A percentile compares a stretch with the other conserved stretches of the same genome.
Evolutionary conservation across 495 filamentous ascomycete species (phyloP).

Genomic region (Penicillium bovifimosum): DNA sequence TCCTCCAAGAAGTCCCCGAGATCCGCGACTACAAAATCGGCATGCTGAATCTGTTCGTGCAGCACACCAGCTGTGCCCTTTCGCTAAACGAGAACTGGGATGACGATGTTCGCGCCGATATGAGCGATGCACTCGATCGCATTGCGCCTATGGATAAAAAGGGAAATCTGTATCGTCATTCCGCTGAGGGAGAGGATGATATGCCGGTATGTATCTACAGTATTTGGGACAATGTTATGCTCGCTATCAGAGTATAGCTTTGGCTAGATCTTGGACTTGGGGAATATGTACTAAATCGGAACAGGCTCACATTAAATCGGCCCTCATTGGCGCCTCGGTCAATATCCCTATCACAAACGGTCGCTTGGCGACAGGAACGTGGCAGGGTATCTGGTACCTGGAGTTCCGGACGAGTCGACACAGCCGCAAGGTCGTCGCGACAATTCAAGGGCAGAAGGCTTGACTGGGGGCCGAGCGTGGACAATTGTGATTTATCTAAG

Average conservation of each 20-base stretch:
- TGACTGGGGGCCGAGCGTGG: conserved; percentile 28
- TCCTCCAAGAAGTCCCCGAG: conserved; percentile 66
- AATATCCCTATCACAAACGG: conserved; percentile 87
- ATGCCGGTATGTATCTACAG: conserved; percentile 59
- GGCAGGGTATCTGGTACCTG: conserved; percentile 87
- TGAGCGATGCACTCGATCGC: conserved; percentile 88
- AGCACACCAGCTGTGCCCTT: conserved; percentile 84
- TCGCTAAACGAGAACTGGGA: conserved; percentile 96
- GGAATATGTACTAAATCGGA: neutral
- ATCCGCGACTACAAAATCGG: conserved; percentile 76
- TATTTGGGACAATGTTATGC: neutral
- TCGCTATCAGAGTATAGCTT: neutral
- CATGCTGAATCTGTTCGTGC: conserved; percentile 80
- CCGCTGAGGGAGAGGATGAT: conserved; percentile 84
- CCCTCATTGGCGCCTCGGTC: conserved; percentile 81
- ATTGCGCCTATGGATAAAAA: conserved; percentile 75
- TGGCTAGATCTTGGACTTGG: neutral
- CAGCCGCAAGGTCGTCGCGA: conserved; percentile 77
- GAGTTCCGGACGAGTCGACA: conserved; percentile 81
- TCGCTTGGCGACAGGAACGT: conserved; percentile 63
- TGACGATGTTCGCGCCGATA: conserved; percentile 70
- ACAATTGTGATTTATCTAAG: conserved; percentile 17
- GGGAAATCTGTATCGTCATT: conserved; percentile 76
- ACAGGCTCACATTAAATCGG: conserved; percentile 85
- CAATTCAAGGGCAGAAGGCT: conserved; percentile 86